Percentiles rank a stretch among this genome's conserved stretches.
phyloP scores from a whole-genome alignment of 2,329 filamentous ascomycete genomes.

The Biscogniauxia marginata region DNA sequence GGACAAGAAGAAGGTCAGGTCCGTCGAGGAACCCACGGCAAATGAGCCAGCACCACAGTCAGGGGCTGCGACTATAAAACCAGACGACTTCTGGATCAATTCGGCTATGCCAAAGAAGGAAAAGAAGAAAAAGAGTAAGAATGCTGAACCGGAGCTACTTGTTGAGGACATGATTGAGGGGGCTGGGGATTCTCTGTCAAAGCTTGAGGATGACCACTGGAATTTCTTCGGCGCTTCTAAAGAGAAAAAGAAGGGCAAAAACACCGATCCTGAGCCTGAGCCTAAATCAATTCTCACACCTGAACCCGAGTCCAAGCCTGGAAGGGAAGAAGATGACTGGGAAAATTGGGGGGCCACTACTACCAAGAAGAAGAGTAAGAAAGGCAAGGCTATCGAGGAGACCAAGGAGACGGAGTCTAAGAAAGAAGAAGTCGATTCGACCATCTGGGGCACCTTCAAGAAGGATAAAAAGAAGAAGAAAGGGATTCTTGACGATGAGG shows the following conservation, averaged over 20 bases:
- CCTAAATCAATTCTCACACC: conserved; percentile 23
- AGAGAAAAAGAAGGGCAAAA: conserved; percentile 28
- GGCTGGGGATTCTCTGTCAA: conserved; percentile 1
- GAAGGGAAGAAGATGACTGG: conserved; percentile 16
- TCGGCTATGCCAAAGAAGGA: conserved; percentile 13
- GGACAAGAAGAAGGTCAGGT: conserved; percentile 31
- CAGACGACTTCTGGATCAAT: conserved; percentile 9
- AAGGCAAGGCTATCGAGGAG: conserved; percentile 20
- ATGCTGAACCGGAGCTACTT: conserved; percentile 5
- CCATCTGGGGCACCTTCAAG: neutral
- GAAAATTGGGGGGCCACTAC: conserved; percentile 21
- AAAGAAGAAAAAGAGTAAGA: conserved; percentile 19
- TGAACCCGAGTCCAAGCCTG: conserved; percentile 7
- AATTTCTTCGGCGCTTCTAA: conserved; percentile 5
- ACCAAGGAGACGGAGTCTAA: conserved; percentile 21
- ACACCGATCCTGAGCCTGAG: conserved; percentile 31
- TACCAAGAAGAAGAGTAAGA: conserved; percentile 35
- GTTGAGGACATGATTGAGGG: conserved; percentile 4
- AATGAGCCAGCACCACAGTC: conserved; percentile 13
- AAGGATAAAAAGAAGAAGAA: conserved; percentile 16
- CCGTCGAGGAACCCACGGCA: conserved; percentile 18
- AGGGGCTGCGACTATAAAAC: conserved; percentile 5
- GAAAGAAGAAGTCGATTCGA: neutral
- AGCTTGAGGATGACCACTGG: conserved; percentile 11
- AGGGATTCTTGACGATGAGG: neutral